A percentile compares a stretch with the other conserved stretches of the same genome.
Evolutionary conservation across 2,329 filamentous ascomycete species (phyloP).

Genomic region (Clarireedia monteithiana): DNA sequence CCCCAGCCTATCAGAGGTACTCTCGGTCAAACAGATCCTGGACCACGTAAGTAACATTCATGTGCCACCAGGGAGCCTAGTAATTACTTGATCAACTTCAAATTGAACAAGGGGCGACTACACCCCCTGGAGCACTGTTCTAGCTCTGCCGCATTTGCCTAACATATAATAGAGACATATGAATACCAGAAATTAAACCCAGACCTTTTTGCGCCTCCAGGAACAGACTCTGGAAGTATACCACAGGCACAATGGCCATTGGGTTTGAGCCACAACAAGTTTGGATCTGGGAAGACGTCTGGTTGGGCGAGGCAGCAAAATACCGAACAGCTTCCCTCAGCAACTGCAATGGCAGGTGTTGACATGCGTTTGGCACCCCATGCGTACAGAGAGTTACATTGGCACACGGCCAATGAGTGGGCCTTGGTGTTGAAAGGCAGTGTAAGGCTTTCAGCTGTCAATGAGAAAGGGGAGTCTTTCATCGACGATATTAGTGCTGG

Average conservation of each 20-base stretch:
- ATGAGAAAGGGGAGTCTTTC: constrained; percentile 42
- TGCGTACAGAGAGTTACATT: constrained; percentile 57
- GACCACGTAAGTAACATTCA: constrained; percentile 30
- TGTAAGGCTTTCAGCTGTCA: constrained; percentile 43
- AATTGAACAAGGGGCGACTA: not conserved
- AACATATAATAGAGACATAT: constrained; percentile 30
- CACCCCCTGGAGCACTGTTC: too few relatives aligned
- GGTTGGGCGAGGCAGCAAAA: constrained; percentile 55
- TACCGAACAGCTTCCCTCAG: constrained; percentile 38
- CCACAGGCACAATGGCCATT: constrained; percentile 46
- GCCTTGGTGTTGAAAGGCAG: constrained; percentile 45
- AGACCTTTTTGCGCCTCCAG: constrained; percentile 45
- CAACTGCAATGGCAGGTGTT: constrained; percentile 46
- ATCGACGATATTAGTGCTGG: constrained; percentile 41
- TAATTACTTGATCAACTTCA: too few relatives aligned
- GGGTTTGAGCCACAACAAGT: constrained; percentile 41
- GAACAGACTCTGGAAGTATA: constrained; percentile 42
- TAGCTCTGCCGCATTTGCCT: not conserved
- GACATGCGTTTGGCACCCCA: constrained; percentile 50
- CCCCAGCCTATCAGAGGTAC: constrained; percentile 48
- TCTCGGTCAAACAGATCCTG: constrained; percentile 41
- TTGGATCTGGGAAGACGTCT: constrained; percentile 28
- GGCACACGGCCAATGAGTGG: constrained; percentile 49
- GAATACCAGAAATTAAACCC: constrained; percentile 46
- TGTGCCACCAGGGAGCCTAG: too few relatives aligned